A percentile compares a stretch with the other conserved stretches of the same genome.
Conservation (phyloP, 2,329 filamentous ascomycete species). For the Diaporthe humulicola region DNA sequence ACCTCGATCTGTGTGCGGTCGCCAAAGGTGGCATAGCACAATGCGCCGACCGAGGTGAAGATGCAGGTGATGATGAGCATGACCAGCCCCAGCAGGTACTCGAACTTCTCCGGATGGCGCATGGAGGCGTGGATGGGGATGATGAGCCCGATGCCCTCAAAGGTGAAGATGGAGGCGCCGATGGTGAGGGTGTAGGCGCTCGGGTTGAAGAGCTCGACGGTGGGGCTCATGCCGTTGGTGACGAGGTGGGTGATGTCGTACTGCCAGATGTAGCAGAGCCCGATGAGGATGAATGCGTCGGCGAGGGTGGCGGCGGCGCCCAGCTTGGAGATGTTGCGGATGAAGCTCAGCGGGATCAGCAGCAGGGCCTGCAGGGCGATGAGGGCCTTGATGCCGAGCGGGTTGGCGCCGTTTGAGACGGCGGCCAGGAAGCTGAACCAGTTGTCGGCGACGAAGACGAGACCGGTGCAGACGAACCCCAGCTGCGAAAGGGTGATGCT, state of each 20-base stretch:
- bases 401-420: slow-evolving; percentile 63
- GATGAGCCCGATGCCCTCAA: slow-evolving; percentile 83
- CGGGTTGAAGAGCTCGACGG: slow-evolving; percentile 79
- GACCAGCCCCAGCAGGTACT: slow-evolving; percentile 73
- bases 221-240: slow-evolving; percentile 67
- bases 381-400: slow-evolving; percentile 67
- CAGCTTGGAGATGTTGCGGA: slow-evolving; percentile 82
- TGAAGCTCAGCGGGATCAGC: slow-evolving; percentile 76
- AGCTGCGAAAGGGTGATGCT: slow-evolving; percentile 82
- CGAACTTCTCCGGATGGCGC: slow-evolving; percentile 77
- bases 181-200: slow-evolving; percentile 77
- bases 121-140: slow-evolving; percentile 83
- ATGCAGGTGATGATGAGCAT: slow-evolving; percentile 81
- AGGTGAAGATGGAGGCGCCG: slow-evolving; percentile 82
- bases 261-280: slow-evolving; percentile 80
- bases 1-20: slow-evolving; percentile 78
- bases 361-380: slow-evolving; percentile 76
- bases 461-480: slow-evolving; percentile 82
- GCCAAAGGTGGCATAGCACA: slow-evolving; percentile 83
- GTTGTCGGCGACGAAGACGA: slow-evolving; percentile 85
- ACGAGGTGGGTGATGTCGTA: slow-evolving; percentile 74
- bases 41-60: slow-evolving; percentile 78
- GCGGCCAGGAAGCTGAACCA: slow-evolving; percentile 76
- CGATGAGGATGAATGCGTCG: slow-evolving; percentile 79
- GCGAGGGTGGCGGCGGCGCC: slow-evolving; percentile 77